These are phyloP conservation scores for Samsoniella hepiali DNA, from an alignment of 2,329 filamentous ascomycete genomes.

Conservation along the genomic window DNA sequence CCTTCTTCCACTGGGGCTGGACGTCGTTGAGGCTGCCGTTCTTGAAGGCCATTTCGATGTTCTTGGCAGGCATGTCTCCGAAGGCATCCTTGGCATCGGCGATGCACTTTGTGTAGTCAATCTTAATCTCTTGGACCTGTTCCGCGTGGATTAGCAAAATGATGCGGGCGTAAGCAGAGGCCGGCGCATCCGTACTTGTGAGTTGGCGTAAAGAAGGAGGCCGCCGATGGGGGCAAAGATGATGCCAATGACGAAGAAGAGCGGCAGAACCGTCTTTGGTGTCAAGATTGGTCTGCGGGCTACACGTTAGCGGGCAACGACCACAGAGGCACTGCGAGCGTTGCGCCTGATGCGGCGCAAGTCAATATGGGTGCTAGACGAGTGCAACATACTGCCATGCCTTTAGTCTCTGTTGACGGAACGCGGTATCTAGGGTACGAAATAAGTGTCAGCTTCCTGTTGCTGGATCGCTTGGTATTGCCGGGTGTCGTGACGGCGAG, in stretches of 20 bases:
- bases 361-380: no score
- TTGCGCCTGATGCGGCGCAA: slow-evolving; percentile 12
- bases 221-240: slow-evolving; percentile 94
- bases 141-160: background rate
- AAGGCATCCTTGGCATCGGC: slow-evolving; percentile 47
- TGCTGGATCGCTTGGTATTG: background rate
- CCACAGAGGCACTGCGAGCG: slow-evolving; percentile 27
- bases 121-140: slow-evolving; percentile 82
- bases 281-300: slow-evolving; percentile 78
- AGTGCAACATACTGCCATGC: slow-evolving; percentile 82
- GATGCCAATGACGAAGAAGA: slow-evolving; percentile 87
- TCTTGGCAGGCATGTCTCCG: slow-evolving; percentile 50
- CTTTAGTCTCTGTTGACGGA: slow-evolving; percentile 93
- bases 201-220: slow-evolving; percentile 79
- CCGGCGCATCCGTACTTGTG: slow-evolving; percentile 54
- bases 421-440: slow-evolving; percentile 73
- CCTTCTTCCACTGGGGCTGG: slow-evolving; percentile 41
- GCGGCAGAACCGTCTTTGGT: slow-evolving; percentile 85
- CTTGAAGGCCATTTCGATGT: slow-evolving; percentile 71
- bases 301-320: slow-evolving; percentile 31
- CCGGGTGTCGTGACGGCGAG: background rate
- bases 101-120: slow-evolving; percentile 85
- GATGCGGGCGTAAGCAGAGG: slow-evolving; percentile 12
- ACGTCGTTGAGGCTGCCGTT: slow-evolving; percentile 33
- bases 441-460: background rate